Percentiles rank a stretch among this genome's conserved stretches.
phyloP scores from a whole-genome alignment of 148 eudicot species.

The Cornus suecica region DNA sequence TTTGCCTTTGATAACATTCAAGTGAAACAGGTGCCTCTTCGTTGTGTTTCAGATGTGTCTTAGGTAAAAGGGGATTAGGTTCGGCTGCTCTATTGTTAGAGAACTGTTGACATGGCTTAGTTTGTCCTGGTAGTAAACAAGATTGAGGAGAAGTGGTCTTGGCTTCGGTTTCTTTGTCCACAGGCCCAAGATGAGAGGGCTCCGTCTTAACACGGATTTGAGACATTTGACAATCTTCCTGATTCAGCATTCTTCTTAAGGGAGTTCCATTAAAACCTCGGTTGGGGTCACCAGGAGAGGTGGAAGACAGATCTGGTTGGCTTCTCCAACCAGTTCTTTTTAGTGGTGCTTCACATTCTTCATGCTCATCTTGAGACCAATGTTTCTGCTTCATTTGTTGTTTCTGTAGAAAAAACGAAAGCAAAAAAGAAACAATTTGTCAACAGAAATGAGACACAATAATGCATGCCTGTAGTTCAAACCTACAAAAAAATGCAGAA shows the following conservation, averaged over 20 bases:
- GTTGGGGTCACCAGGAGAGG: background rate
- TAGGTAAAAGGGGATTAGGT: background rate
- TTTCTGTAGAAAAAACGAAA: background rate
- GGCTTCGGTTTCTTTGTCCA: background rate
- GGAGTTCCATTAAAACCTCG: too few relatives aligned
- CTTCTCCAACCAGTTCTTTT: constrained; percentile 4
- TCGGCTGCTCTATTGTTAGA: background rate
- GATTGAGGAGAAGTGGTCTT: background rate
- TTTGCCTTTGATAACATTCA: background rate
- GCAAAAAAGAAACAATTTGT: background rate
- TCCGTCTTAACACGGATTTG: background rate
- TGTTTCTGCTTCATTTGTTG: background rate
- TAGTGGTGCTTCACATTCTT: constrained; percentile 8
- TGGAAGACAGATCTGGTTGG: background rate
- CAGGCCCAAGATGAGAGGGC: background rate
- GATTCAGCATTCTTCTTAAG: background rate
- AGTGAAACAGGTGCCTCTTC: background rate
- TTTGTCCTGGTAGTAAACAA: background rate
- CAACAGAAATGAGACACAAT: background rate
- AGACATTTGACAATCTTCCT: background rate
- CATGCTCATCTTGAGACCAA: constrained; percentile 1
- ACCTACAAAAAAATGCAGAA: background rate
- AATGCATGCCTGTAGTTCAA: background rate
- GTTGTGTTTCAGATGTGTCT: background rate
- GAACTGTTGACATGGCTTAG: background rate